Conservation (phyloP, 139 green algal species). For the Chlamydomonas schloesseri region DNA sequence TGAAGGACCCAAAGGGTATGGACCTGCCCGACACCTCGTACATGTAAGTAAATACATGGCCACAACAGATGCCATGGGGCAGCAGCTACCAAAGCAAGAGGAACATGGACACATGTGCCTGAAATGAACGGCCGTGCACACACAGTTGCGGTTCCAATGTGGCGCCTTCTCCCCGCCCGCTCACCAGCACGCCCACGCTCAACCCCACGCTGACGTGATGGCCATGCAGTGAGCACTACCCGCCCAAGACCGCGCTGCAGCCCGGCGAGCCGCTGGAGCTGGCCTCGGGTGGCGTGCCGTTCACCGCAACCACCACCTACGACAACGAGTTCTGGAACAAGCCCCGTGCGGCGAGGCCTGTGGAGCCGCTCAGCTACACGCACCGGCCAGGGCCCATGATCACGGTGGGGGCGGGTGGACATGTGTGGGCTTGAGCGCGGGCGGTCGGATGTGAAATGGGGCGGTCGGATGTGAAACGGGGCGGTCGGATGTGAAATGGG, state of each 20-base stretch:
- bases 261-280: slow-evolving; percentile 38
- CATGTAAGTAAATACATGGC: slow-evolving; percentile 39
- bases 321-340: slow-evolving; percentile 58
- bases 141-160: too few relatives aligned
- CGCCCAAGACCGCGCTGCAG: slow-evolving; percentile 45
- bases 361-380: slow-evolving; percentile 51
- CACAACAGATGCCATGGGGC: too few relatives aligned
- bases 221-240: slow-evolving; percentile 65
- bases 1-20: slow-evolving; percentile 43
- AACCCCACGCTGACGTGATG: too few relatives aligned
- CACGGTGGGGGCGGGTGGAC: slow-evolving; percentile 42
- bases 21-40: slow-evolving; percentile 44
- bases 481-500: too few relatives aligned
- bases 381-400: slow-evolving; percentile 46
- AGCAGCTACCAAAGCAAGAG: not conserved
- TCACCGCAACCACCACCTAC: slow-evolving; percentile 51
- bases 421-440: too few relatives aligned
- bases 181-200: too few relatives aligned
- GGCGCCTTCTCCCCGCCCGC: too few relatives aligned
- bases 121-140: too few relatives aligned
- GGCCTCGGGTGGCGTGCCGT: slow-evolving; percentile 18
- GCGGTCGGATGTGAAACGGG: too few relatives aligned
- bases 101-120: not conserved
- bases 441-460: too few relatives aligned
- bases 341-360: slow-evolving; percentile 48